A percentile compares a stretch with the other conserved stretches of the same genome.
phyloP scores from a whole-genome alignment of 1,139 yeast genomes.

The Saccharomyces hybrid region DNA sequence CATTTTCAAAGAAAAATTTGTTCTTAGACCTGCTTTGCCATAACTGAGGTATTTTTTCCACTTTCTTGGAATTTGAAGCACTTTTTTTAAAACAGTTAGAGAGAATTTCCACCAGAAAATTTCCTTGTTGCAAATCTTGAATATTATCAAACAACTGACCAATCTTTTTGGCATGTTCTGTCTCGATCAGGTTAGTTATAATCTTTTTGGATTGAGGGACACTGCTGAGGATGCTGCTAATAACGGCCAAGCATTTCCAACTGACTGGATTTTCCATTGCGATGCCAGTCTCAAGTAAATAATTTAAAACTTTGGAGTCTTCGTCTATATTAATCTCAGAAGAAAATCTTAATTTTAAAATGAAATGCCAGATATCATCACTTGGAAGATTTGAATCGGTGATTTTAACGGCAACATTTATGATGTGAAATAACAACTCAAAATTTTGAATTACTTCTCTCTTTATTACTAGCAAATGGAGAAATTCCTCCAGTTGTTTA shows the following conservation, averaged over 20 bases:
- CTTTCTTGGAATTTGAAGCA: constrained; percentile 9
- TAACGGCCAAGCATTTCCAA: constrained; percentile 19
- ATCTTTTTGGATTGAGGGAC: constrained; percentile 10
- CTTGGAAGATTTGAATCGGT: not conserved
- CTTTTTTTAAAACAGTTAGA: constrained; percentile 17
- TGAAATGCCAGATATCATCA: constrained; percentile 1
- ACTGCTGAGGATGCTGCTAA: constrained; percentile 9
- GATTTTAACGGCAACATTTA: not conserved
- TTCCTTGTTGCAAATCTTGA: constrained; percentile 18
- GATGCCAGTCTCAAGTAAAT: constrained; percentile 12
- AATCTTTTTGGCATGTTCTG: constrained; percentile 8
- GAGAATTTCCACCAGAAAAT: constrained; percentile 15
- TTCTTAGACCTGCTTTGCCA: constrained; percentile 15
- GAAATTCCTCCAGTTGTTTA: not conserved
- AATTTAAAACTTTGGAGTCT: constrained; percentile 7
- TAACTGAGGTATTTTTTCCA: constrained; percentile 12
- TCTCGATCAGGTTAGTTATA: constrained; percentile 10
- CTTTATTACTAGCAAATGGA: not conserved
- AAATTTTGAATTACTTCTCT: not conserved
- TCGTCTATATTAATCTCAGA: constrained; percentile 7
- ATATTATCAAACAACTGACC: constrained; percentile 15
- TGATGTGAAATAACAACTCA: not conserved
- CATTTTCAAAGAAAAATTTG: constrained; percentile 11
- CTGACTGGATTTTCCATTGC: constrained; percentile 7
- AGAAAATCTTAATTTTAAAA: constrained; percentile 10